Base-by-base conservation (phyloP, 306 rosid genomes). In the Astragalus glycyphyllos region DNA sequence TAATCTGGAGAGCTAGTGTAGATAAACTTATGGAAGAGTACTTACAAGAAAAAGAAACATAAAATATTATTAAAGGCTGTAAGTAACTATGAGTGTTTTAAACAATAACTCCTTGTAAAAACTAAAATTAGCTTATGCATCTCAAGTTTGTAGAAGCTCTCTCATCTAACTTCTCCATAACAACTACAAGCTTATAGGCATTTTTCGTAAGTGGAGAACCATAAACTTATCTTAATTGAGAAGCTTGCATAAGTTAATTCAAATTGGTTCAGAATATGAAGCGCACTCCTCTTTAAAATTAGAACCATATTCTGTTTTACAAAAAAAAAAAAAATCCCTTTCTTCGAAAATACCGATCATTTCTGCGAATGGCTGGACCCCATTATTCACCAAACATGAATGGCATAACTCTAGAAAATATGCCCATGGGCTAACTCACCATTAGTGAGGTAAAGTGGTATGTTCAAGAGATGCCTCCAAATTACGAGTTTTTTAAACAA, bases 371-470 rank as follows among this genome's bases (percentile, higher is more conserved):
- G n/a, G n/a, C n/a, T n/a, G n/a, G 17, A 42, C 15, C 15, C 48
- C 15, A 37, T 12, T 68, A 12, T 68, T 37, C 14, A 51, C 67
- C 67, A 29, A 63, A 35, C 58, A 58, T 58, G 59, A 59, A 71
- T 11, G 20, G 17, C 69, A 16, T 2, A 2, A 9, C 0, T 4
- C 29, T 14, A 26, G 8, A 8, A 57, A 26, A 46, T 11, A 71
- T 35, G n/a, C 44, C 8, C 44, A 7, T 1, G 16, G 44, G 13
- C 17, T 15, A 58, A 29, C 37, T 31, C 37, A 45, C 11, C n/a
- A 12, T 10, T 55, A 5, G 4, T 26, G 7, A 5, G 7, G 45
- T 13, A 2, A 1, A 4, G 45, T 13, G 17, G 50, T 13, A 16
- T 37, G 35, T 13, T 58, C 32, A 32, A 20, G 23, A 0, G 23